Evolutionary conservation across 1,284 basidiomycete genomes (phyloP).

Genomic region (Microbotryum saponariae): DNA sequence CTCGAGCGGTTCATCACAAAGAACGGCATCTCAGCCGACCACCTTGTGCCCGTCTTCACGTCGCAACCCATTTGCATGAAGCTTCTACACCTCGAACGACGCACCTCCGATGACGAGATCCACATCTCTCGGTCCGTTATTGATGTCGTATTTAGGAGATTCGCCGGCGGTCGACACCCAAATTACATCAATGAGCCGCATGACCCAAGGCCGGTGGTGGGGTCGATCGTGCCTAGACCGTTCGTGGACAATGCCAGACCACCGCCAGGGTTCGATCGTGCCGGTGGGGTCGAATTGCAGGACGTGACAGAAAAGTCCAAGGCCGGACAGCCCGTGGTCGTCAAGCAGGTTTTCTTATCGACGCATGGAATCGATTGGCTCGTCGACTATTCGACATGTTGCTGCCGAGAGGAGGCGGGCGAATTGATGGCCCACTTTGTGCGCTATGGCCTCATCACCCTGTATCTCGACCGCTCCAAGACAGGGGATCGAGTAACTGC

Average conservation of each 20-base stretch:
- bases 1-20: constrained; percentile 98
- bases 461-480: constrained; percentile 54
- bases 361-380: constrained; percentile 90
- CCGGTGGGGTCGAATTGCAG: constrained; percentile 44
- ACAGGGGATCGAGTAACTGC: constrained; percentile 48
- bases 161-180: constrained; percentile 68
- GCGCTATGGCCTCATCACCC: constrained; percentile 77
- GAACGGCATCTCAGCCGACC: constrained; percentile 89
- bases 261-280: constrained; percentile 43
- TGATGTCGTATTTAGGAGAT: constrained; percentile 88
- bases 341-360: constrained; percentile 79
- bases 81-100: constrained; percentile 88
- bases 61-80: constrained; percentile 97
- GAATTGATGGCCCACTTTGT: constrained; percentile 98
- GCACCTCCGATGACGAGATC: constrained; percentile 90
- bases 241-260: constrained; percentile 39
- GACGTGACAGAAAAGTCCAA: constrained; percentile 58
- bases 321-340: constrained; percentile 23
- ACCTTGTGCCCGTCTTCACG: constrained; percentile 80
- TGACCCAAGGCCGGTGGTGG: constrained; percentile 15
- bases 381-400: constrained; percentile 92
- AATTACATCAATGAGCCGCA: constrained; percentile 53
- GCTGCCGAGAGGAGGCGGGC: constrained; percentile 90
- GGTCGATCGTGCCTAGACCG: constrained; percentile 16
- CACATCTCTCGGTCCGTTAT: constrained; percentile 89